These are phyloP conservation scores for Xylariaceae sp. DNA, from an alignment of 2,329 filamentous ascomycete species.

Conservation along the genomic window DNA sequence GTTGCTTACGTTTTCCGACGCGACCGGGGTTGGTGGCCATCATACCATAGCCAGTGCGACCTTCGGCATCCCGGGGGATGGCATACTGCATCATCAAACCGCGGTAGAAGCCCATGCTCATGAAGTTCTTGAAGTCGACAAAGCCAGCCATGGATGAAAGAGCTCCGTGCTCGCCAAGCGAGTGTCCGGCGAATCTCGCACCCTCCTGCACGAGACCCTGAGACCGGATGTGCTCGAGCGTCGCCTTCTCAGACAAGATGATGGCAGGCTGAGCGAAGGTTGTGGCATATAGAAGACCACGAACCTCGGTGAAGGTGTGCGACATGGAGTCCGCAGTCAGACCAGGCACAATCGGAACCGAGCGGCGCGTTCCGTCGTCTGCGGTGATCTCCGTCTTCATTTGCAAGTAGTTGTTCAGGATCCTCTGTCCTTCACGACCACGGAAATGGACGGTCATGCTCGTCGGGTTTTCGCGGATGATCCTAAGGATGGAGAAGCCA, in stretches of 20 bases:
- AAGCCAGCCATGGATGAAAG: conserved; percentile 7
- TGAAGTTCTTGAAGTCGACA: conserved; percentile 10
- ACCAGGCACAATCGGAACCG: conserved; percentile 98
- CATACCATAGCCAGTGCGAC: conserved; percentile 14
- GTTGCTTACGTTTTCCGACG: conserved; percentile 11
- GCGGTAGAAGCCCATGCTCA: conserved; percentile 11
- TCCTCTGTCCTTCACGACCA: conserved; percentile 91
- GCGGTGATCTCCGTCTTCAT: conserved; percentile 99
- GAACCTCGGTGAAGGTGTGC: conserved; percentile 95
- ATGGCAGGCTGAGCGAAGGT: conserved; percentile 98
- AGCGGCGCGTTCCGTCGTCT: conserved; percentile 86
- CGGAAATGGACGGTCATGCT: conserved; percentile 98
- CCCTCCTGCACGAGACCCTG: conserved; percentile 9
- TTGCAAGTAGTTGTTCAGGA: conserved; percentile 97
- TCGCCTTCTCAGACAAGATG: conserved; percentile 98
- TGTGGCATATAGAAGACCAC: conserved; percentile 88
- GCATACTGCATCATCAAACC: conserved; percentile 16
- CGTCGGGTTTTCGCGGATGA: conserved; percentile 99
- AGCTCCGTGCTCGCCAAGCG: conserved; percentile 12
- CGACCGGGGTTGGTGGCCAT: conserved; percentile 14
- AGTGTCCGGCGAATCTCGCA: conserved; percentile 13
- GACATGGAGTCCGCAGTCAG: conserved; percentile 87
- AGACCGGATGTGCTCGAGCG: conserved; percentile 61
- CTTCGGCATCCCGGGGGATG: conserved; percentile 10
- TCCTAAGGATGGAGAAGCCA: conserved; percentile 95